Percentiles rank a stretch among this genome's conserved stretches.
Conservation (phyloP, 306 rosid species). For the Cajanus cajan region DNA sequence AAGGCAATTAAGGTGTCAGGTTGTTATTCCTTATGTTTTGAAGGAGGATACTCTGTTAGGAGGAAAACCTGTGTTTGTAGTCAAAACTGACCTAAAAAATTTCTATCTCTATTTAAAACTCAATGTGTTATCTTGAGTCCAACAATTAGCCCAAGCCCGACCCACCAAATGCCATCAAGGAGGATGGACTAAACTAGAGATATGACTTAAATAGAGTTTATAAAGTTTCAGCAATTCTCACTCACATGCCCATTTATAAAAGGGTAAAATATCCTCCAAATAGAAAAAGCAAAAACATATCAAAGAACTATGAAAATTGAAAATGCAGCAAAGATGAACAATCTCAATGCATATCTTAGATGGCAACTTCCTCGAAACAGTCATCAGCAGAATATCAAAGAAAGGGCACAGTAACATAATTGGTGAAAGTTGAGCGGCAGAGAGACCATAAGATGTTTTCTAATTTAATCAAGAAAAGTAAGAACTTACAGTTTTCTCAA, state of each 20-base stretch:
- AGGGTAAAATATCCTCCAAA: conserved; percentile 1
- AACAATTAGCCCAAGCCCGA: background rate
- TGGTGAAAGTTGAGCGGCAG: background rate
- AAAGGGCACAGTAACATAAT: background rate
- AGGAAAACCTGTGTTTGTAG: background rate
- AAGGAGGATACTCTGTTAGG: background rate
- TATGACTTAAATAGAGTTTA: background rate
- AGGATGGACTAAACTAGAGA: background rate
- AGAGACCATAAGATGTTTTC: conserved; percentile 8
- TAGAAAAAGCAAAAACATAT: background rate
- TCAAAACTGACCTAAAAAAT: background rate
- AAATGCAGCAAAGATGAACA: background rate
- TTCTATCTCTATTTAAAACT: background rate
- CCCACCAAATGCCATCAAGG: background rate
- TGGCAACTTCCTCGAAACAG: conserved; percentile 11
- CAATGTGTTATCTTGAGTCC: background rate
- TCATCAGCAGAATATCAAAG: conserved; percentile 1
- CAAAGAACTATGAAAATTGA: background rate
- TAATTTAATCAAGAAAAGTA: conserved; percentile 2
- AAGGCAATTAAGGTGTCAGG: background rate
- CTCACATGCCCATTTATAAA: background rate
- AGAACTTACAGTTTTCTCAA: conserved; percentile 77
- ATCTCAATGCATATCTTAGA: background rate
- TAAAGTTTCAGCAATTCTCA: background rate
- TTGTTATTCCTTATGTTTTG: background rate